phyloP scores from a whole-genome alignment of 2,329 filamentous ascomycete species.

The Lachnellula willkommii region DNA sequence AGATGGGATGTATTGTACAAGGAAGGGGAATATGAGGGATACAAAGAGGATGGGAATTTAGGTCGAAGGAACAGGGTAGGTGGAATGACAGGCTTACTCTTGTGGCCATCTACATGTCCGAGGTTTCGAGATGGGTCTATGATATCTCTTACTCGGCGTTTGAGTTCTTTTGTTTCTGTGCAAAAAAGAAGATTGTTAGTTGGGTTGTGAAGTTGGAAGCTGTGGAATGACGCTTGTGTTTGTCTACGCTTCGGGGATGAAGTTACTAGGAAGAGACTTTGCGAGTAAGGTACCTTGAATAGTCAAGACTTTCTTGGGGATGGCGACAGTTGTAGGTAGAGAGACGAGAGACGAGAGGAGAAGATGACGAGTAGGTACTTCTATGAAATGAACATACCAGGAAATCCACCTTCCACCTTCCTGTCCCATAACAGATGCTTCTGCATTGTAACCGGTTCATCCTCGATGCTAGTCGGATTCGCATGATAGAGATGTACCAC shows the following conservation, averaged over 20 bases:
- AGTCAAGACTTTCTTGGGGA: neutral
- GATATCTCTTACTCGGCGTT: slow-evolving; percentile 74
- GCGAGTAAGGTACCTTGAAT: neutral
- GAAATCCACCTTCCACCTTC: slow-evolving; percentile 81
- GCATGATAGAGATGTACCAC: slow-evolving; percentile 57
- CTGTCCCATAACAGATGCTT: slow-evolving; percentile 77
- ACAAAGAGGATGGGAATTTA: neutral
- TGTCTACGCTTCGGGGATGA: neutral
- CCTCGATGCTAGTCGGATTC: slow-evolving; percentile 7
- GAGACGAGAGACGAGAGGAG: neutral
- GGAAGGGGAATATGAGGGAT: neutral
- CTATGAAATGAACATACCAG: slow-evolving; percentile 42
- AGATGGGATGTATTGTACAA: neutral
- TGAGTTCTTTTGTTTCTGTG: slow-evolving; percentile 78
- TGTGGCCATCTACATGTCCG: slow-evolving; percentile 67
- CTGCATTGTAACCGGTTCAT: slow-evolving; percentile 28
- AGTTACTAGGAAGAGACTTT: neutral
- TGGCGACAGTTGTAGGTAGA: neutral
- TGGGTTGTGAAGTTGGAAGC: neutral
- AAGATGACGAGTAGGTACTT: neutral
- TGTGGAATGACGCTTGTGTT: neutral
- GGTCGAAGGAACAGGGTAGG: neutral
- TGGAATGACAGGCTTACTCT: slow-evolving; percentile 5
- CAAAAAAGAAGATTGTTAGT: neutral
- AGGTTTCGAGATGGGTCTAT: slow-evolving; percentile 72